Evolutionary conservation across 768 basidiomycete species (phyloP), one percentile per base, ranked within the genome.

Genomic region (Termitomyces sp.): DNA sequence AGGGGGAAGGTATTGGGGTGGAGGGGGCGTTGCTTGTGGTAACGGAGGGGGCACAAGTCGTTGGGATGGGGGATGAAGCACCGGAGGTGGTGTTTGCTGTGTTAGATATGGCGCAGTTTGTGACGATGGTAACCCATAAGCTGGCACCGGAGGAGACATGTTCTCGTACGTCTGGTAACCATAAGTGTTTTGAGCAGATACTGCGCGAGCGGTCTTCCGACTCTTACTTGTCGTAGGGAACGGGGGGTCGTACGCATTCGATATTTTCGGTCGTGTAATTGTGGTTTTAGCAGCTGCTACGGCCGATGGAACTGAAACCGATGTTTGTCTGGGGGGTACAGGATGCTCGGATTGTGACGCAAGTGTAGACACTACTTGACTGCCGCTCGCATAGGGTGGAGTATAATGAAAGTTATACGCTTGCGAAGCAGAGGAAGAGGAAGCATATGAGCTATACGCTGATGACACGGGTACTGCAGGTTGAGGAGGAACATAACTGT

Each of bases 231-330:
- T 69, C 1, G 84, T 76, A 39, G 82, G 82, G 57, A 90, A 80
- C 32, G 89, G 88, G 2, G 89, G 89, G 63, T 91, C 89, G 63
- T 90, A 91, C 1, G 88, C 89, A 61, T 90, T 88, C 14, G 74
- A 76, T 34, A 82, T 69, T 71, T 84, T 88, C 24, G 86, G 86
- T 50, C 88, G 78, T 58, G 74, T 83, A n/a, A 85, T 64, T 29
- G 77, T 67, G 2, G 79, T 70, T 3, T 78, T 69, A 18, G 76
- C 73, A 5, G 76, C 65, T 22, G 76, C 71, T 29, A 75, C 65
- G n/a, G 76, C 71, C 68, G 53, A 68, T 29, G 56, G 60, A 26
- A 55, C 53, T 12, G 52, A 31, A 20, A 58, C 34, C 4, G 59
- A 27, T 18, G 53, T 16, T 24, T 57, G 39, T 34, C 49, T 57